Evolutionary conservation across 257 asterid genomes (phyloP).

Genomic region (Thymus mandschuricus): DNA sequence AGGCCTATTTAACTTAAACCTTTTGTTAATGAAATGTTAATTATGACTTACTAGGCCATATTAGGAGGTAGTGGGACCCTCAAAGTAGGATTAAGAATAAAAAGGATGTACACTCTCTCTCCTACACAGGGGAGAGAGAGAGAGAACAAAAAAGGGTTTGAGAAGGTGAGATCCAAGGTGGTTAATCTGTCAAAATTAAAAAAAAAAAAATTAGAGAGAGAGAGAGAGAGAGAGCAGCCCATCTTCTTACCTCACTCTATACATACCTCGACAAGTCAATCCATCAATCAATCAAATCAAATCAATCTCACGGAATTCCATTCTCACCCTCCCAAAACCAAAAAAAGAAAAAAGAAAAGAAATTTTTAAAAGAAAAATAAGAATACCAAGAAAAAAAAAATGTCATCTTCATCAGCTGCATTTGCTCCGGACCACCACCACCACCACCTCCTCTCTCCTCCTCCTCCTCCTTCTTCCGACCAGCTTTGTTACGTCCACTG

Average conservation of each 20-base stretch:
- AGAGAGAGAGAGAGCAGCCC: too few relatives aligned
- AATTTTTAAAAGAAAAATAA: too few relatives aligned
- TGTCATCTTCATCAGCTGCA: constrained; percentile 97
- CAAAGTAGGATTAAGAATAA: too few relatives aligned
- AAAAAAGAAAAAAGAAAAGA: neutral
- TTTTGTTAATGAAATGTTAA: too few relatives aligned
- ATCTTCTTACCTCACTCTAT: neutral
- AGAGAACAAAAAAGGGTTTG: constrained; percentile 24
- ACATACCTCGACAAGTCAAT: constrained; percentile 70
- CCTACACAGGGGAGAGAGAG: constrained; percentile 10
- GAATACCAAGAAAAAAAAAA: constrained; percentile 15
- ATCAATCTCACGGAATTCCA: constrained; percentile 42
- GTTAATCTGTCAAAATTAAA: constrained; percentile 45
- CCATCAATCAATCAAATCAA: constrained; percentile 92
- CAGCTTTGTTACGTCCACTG: constrained; percentile 99
- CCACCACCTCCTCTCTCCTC: constrained; percentile 45
- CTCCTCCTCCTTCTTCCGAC: constrained; percentile 51
- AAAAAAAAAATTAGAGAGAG: too few relatives aligned
- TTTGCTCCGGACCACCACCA: constrained; percentile 84
- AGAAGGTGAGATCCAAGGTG: constrained; percentile 50
- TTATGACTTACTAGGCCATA: too few relatives aligned
- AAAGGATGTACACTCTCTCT: neutral
- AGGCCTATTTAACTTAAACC: too few relatives aligned
- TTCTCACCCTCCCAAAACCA: neutral
- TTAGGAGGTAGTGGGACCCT: too few relatives aligned